Conservation (phyloP, 192 early-diverging fungal species). For the Linnemannia exigua region DNA sequence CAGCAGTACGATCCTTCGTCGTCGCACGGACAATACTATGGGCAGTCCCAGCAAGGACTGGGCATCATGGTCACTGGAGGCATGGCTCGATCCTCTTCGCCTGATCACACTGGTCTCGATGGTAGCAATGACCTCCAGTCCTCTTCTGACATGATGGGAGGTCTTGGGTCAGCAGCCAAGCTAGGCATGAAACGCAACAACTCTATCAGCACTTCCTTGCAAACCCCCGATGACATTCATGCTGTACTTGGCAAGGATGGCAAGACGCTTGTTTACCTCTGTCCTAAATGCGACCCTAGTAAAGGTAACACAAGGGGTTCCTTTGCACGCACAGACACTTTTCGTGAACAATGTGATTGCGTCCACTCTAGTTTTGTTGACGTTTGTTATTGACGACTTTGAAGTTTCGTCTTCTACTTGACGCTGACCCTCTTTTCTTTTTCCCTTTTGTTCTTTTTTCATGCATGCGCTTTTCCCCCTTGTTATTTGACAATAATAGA, state of each 20-base stretch:
- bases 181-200: conserved; percentile 16
- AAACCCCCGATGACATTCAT: conserved; percentile 36
- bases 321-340: conserved; percentile 7
- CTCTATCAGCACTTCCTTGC: background rate
- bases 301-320: conserved; percentile 27
- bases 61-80: conserved; percentile 35
- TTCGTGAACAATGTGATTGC: conserved; percentile 3
- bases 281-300: conserved; percentile 43
- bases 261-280: conserved; percentile 40
- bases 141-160: background rate
- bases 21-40: conserved; percentile 27
- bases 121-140: background rate
- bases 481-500: conserved; percentile 18
- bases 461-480: background rate
- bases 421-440: background rate
- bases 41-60: conserved; percentile 25
- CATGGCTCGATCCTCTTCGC: conserved; percentile 27
- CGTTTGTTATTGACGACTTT: background rate
- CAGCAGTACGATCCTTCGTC: conserved; percentile 13
- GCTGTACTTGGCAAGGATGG: conserved; percentile 50
- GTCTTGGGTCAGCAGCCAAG: conserved; percentile 6
- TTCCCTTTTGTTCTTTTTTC: background rate
- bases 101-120: background rate
- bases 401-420: background rate
- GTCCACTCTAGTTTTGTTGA: background rate